phyloP scores from a whole-genome alignment of 192 early-diverging fungal species.

The Entophlyctis luteolus region DNA sequence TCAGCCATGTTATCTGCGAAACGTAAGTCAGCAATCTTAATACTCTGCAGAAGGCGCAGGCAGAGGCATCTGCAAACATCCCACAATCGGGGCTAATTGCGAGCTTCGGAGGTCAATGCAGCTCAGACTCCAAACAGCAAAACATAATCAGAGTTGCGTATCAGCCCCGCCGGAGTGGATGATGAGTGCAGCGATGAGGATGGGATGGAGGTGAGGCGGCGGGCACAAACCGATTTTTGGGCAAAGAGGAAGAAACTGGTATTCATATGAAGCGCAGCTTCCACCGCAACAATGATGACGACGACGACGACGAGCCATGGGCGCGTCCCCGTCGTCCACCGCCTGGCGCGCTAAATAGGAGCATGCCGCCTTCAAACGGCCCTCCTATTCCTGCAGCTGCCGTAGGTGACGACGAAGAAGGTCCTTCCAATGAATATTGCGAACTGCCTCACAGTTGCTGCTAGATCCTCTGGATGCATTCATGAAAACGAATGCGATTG shows the following conservation, averaged over 20 bases:
- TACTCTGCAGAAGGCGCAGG: too few relatives aligned
- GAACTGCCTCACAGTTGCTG: slow-evolving; percentile 1
- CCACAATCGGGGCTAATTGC: too few relatives aligned
- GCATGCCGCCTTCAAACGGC: not conserved
- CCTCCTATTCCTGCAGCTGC: not conserved
- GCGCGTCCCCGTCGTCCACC: slow-evolving; percentile 14
- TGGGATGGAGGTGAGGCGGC: not conserved
- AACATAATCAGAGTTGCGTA: too few relatives aligned
- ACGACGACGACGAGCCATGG: slow-evolving; percentile 31
- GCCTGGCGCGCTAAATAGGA: slow-evolving; percentile 17
- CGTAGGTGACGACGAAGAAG: slow-evolving; percentile 28
- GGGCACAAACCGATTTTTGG: not conserved
- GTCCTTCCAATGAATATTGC: slow-evolving; percentile 32
- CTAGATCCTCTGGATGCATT: slow-evolving; percentile 77
- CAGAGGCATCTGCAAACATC: too few relatives aligned
- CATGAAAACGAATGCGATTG: slow-evolving; percentile 67
- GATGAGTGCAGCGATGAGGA: not conserved
- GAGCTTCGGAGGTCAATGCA: too few relatives aligned
- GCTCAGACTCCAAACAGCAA: too few relatives aligned
- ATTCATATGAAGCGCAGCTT: not conserved
- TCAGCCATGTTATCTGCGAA: slow-evolving; percentile 21
- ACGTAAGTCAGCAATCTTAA: not conserved
- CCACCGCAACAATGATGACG: slow-evolving; percentile 34
- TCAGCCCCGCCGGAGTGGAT: too few relatives aligned
- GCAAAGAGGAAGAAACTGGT: not conserved